Conservation (phyloP, 2,329 filamentous ascomycete genomes). For the Botrytis sinoallii region DNA sequence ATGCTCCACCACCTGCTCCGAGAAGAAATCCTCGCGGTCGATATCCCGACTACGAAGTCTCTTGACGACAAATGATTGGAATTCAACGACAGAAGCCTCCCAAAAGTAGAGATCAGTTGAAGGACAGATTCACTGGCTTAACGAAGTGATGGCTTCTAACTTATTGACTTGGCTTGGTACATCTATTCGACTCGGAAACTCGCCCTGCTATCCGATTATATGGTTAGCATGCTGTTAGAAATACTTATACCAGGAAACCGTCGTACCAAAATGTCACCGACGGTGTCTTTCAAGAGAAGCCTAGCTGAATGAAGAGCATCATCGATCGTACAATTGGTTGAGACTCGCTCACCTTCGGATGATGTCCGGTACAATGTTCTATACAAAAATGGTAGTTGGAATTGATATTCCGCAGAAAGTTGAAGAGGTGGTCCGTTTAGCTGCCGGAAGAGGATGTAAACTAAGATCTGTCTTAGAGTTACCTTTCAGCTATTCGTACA, state of each 20-base stretch:
- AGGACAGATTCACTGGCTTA: neutral
- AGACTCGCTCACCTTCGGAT: neutral
- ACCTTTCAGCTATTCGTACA: neutral
- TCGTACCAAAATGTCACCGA: neutral
- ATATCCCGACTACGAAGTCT: neutral
- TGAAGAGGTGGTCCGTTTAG: neutral
- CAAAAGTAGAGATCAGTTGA: neutral
- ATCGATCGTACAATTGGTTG: neutral
- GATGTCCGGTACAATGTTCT: neutral
- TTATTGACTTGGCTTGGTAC: neutral
- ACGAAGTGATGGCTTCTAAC: neutral
- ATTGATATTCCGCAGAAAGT: neutral
- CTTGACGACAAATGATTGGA: neutral
- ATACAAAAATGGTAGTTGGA: neutral
- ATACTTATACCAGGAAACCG: too few species aligned
- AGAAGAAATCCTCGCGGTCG: conserved; percentile 5
- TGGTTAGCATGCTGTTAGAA: neutral
- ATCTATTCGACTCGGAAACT: neutral
- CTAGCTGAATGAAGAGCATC: neutral
- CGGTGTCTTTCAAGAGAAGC: neutral
- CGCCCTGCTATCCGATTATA: neutral
- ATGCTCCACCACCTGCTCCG: neutral
- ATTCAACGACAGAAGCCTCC: neutral
- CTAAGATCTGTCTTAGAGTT: neutral
- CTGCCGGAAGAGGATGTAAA: neutral